phyloP scores from a whole-genome alignment of 305 asterid genomes.

The Plantago coronopus region DNA sequence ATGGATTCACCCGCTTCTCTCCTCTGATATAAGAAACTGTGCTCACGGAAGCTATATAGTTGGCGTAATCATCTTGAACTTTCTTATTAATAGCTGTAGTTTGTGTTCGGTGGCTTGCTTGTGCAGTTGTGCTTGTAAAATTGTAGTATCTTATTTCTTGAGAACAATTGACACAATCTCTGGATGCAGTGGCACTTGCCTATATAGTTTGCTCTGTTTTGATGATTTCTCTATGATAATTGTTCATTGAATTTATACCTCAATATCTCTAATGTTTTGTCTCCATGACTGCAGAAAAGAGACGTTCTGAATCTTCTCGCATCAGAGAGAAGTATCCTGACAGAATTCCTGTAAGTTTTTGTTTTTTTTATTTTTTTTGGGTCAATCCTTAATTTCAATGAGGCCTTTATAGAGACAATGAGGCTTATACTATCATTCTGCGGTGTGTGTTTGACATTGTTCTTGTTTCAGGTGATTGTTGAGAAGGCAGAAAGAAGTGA shows the following conservation, averaged over 20 bases:
- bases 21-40: no score
- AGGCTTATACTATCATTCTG: background rate
- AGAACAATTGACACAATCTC: background rate
- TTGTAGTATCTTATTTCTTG: background rate
- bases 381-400: background rate
- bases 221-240: background rate
- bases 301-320: conserved; percentile 46
- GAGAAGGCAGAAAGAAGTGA: conserved; percentile 56
- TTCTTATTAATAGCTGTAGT: background rate
- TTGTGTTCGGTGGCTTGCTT: background rate
- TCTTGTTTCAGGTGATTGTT: conserved; percentile 40
- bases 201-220: background rate
- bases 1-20: background rate
- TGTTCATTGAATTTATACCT: background rate
- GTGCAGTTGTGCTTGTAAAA: background rate
- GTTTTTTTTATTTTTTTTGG: no score
- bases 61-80: background rate
- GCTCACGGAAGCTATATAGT: background rate
- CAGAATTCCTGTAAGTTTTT: conserved; percentile 49
- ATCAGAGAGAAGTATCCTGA: conserved; percentile 53
- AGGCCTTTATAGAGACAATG: conserved; percentile 5
- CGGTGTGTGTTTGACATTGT: background rate
- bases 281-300: conserved; percentile 36
- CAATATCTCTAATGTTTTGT: conserved; percentile 2
- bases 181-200: background rate